Percentiles rank a stretch among this genome's conserved stretches.
phyloP scores from a whole-genome alignment of 169 alveolate species.

The Babesia bovis region DNA sequence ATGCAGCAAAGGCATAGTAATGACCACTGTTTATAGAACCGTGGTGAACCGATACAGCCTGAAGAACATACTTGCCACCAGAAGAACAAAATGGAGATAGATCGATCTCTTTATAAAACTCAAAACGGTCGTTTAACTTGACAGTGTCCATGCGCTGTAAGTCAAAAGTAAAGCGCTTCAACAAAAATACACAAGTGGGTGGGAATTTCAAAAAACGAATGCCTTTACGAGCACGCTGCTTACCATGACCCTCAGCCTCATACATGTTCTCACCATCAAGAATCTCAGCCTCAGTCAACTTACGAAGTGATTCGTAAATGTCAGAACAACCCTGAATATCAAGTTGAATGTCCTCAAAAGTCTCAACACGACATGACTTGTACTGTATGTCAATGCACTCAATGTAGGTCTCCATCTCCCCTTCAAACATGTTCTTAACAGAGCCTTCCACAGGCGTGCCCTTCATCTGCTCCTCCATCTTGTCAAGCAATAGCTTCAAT shows the following conservation, averaged over 20 bases:
- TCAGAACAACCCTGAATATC: constrained; percentile 90
- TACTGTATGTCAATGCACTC: constrained; percentile 92
- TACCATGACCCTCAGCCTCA: constrained; percentile 93
- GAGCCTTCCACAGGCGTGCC: constrained; percentile 94
- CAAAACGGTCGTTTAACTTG: constrained; percentile 88
- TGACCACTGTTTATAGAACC: constrained; percentile 95
- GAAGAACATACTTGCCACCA: constrained; percentile 84
- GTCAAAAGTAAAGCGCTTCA: constrained; percentile 89
- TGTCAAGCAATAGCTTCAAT: constrained; percentile 88
- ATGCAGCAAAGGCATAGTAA: constrained; percentile 89
- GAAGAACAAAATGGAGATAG: constrained; percentile 71
- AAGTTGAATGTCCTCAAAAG: constrained; percentile 89
- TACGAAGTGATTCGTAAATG: constrained; percentile 88
- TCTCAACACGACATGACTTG: constrained; percentile 86
- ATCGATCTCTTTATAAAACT: constrained; percentile 89
- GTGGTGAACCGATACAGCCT: constrained; percentile 94
- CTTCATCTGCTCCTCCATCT: constrained; percentile 94
- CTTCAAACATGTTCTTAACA: constrained; percentile 91
- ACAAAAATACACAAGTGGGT: constrained; percentile 89
- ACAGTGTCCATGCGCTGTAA: constrained; percentile 83
- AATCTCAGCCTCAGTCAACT: constrained; percentile 90
- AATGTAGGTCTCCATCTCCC: constrained; percentile 92
- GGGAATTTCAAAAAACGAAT: constrained; percentile 91
- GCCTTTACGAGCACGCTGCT: constrained; percentile 86
- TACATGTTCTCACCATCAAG: constrained; percentile 93